phyloP scores from a whole-genome alignment of 306 rosid genomes.

The Dicorynia guianensis region DNA sequence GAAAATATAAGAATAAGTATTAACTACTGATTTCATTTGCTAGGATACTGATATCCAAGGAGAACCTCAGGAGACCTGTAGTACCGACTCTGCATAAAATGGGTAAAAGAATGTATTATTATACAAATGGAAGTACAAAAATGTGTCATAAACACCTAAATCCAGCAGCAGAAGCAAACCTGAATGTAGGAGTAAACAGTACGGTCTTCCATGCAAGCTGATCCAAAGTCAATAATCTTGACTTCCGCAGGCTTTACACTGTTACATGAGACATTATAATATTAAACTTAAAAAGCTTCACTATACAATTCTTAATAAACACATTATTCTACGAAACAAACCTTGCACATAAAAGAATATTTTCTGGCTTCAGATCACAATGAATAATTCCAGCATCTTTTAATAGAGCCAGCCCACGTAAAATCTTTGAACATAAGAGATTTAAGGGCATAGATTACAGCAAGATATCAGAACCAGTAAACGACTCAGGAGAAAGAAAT shows the following conservation, averaged over 20 bases:
- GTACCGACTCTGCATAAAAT: constrained; percentile 89
- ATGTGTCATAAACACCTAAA: constrained; percentile 29
- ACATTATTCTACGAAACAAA: constrained; percentile 50
- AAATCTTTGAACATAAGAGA: constrained; percentile 59
- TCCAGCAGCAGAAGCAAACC: constrained; percentile 53
- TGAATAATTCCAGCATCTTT: constrained; percentile 98
- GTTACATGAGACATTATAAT: constrained; percentile 45
- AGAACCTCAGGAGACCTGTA: constrained; percentile 99
- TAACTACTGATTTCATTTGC: constrained; percentile 38
- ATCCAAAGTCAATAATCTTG: constrained; percentile 97
- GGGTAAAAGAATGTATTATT: constrained; percentile 23
- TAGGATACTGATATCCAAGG: constrained; percentile 99
- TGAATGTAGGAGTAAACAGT: constrained; percentile 99
- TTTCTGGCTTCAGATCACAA: constrained; percentile 99
- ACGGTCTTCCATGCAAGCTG: constrained; percentile 99
- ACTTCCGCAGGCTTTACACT: constrained; percentile 88
- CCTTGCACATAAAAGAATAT: constrained; percentile 94
- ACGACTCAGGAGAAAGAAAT: constrained; percentile 35
- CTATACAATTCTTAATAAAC: constrained; percentile 32
- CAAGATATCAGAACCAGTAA: constrained; percentile 35
- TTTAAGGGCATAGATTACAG: constrained; percentile 42
- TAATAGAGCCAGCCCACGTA: constrained; percentile 82
- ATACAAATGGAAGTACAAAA: constrained; percentile 39
- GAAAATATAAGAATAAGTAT: not conserved
- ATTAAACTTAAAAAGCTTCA: constrained; percentile 44